phyloP scores from a whole-genome alignment of 2,329 filamentous ascomycete species.

The Aspergillus pseudotamarii region DNA sequence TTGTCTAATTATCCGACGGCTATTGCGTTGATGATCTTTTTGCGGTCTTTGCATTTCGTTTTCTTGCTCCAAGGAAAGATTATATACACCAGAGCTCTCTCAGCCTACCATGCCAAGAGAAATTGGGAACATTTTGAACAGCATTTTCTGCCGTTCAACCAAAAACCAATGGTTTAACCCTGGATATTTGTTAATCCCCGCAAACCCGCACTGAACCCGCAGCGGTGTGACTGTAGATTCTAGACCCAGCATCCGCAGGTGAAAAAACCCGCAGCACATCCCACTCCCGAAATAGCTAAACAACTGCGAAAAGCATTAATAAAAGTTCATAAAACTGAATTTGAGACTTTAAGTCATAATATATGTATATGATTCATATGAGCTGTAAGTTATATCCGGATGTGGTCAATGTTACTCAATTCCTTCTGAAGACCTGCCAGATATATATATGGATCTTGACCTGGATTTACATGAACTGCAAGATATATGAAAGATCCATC shows the following conservation, averaged over 20 bases:
- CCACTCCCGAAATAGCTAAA: neutral
- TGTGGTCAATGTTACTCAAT: no score
- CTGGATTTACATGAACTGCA: neutral
- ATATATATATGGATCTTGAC: neutral
- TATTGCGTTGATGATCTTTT: neutral
- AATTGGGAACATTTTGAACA: neutral
- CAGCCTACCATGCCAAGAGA: neutral
- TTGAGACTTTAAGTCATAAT: neutral
- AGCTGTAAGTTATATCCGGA: no score
- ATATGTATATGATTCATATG: neutral
- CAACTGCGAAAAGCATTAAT: no score
- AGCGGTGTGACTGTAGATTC: neutral
- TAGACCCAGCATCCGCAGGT: neutral
- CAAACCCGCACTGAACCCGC: neutral
- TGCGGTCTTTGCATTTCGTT: neutral
- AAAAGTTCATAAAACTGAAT: no score
- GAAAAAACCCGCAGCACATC: neutral
- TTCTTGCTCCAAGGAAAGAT: neutral
- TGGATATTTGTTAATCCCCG: neutral
- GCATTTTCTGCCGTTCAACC: neutral
- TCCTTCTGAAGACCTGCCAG: no score
- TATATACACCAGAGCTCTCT: neutral
- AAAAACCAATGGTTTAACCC: neutral
- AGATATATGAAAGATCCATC: no score
- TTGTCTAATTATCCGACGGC: neutral